A percentile compares a stretch with the other conserved stretches of the same genome.
Conservation (phyloP, 2,329 filamentous ascomycete genomes). For the Microcera coccophila region DNA sequence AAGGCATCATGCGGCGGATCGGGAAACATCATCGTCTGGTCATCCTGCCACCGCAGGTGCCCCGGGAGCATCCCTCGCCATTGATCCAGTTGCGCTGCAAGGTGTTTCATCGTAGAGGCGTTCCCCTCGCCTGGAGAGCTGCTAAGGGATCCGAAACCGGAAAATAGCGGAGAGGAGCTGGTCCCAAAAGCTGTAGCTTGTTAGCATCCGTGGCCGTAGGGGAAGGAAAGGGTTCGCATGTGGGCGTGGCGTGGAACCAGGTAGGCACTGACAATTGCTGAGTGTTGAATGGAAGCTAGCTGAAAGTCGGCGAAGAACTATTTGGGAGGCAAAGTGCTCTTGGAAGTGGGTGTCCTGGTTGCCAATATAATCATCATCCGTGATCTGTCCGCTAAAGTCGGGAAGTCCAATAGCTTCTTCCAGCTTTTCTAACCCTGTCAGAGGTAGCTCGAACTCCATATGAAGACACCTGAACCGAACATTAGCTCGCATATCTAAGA, state of each 20-base stretch:
- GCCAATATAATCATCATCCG: conserved; percentile 43
- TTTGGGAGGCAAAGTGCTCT: conserved; percentile 57
- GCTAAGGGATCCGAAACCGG: conserved; percentile 15
- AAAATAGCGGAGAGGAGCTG: conserved; percentile 9
- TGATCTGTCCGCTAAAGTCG: conserved; percentile 46
- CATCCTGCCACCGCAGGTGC: conserved; percentile 56
- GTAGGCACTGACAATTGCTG: conserved; percentile 44
- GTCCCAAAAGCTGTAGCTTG: conserved; percentile 17
- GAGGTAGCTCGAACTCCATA: conserved; percentile 55
- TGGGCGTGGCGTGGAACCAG: not conserved
- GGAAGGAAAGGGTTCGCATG: not conserved
- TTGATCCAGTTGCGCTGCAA: conserved; percentile 51
- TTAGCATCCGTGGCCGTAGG: not conserved
- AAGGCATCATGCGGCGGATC: conserved; percentile 19
- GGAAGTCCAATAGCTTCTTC: conserved; percentile 54
- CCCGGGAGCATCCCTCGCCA: conserved; percentile 55
- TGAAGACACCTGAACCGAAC: conserved; percentile 45
- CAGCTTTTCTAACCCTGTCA: conserved; percentile 50
- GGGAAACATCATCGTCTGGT: conserved; percentile 34
- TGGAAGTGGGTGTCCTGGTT: conserved; percentile 53
- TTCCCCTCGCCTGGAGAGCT: conserved; percentile 12
- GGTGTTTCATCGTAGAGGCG: conserved; percentile 43
- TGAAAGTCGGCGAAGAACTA: conserved; percentile 52
- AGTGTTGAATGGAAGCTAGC: conserved; percentile 50
- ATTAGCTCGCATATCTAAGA: conserved; percentile 10